A percentile compares a stretch with the other conserved stretches of the same genome.
phyloP scores from a whole-genome alignment of 2,329 filamentous ascomycete genomes.

The Thermochaetoides dissita region DNA sequence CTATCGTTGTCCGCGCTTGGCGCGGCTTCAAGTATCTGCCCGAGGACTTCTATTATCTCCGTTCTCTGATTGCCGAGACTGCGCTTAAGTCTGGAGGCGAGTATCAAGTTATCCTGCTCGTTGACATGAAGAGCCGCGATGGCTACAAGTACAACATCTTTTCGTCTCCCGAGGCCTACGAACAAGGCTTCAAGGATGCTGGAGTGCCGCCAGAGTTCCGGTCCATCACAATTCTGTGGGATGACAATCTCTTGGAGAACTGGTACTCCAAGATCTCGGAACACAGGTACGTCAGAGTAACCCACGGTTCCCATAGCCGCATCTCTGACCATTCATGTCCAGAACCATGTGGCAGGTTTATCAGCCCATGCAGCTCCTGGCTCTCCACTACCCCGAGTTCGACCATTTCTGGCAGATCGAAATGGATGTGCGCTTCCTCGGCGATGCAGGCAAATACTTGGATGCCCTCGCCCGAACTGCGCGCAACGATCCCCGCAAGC shows the following conservation, averaged over 20 bases:
- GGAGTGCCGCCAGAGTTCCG: slow-evolving; percentile 50
- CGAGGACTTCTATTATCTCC: slow-evolving; percentile 47
- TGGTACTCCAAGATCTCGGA: slow-evolving; percentile 52
- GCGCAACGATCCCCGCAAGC: slow-evolving; percentile 39
- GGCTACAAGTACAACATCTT: slow-evolving; percentile 36
- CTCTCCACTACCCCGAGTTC: slow-evolving; percentile 22
- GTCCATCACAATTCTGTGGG: slow-evolving; percentile 57
- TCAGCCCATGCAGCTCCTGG: slow-evolving; percentile 22
- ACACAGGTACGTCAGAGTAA: slow-evolving; percentile 15
- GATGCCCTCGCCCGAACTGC: slow-evolving; percentile 26
- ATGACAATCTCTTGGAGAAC: slow-evolving; percentile 49
- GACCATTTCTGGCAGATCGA: slow-evolving; percentile 28
- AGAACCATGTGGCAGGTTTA: slow-evolving; percentile 22
- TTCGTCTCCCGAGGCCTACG: slow-evolving; percentile 36
- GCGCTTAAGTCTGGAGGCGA: slow-evolving; percentile 46
- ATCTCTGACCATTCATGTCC: neutral
- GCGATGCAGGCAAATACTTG: slow-evolving; percentile 20
- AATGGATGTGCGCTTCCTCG: slow-evolving; percentile 28
- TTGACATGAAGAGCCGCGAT: slow-evolving; percentile 43
- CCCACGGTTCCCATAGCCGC: neutral
- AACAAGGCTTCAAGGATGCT: slow-evolving; percentile 32
- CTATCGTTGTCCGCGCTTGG: slow-evolving; percentile 18
- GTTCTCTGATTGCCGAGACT: slow-evolving; percentile 51
- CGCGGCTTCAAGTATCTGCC: slow-evolving; percentile 42
- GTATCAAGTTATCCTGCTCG: slow-evolving; percentile 48